A percentile compares a stretch with the other conserved stretches of the same genome.
These are phyloP conservation scores for Magnolia officinalis DNA, from an alignment of 164 flowering plant species.

Conservation along the genomic window DNA sequence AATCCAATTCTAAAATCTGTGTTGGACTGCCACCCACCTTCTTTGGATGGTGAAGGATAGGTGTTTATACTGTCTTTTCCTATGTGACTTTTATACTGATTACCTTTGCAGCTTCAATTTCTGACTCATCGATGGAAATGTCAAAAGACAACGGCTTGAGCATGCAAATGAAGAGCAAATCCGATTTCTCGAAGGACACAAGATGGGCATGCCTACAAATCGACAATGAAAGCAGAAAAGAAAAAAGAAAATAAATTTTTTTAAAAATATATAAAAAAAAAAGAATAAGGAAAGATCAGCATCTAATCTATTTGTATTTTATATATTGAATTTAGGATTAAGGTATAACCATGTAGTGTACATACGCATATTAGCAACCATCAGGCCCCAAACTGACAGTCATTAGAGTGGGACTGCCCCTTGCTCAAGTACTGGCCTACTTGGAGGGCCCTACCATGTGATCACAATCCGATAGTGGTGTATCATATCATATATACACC, in stretches of 20 bases:
- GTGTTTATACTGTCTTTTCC: not conserved
- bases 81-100: not conserved
- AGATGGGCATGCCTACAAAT: conserved; percentile 50
- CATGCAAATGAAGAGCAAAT: conserved; percentile 67
- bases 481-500: not conserved
- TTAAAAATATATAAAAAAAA: too few relatives aligned
- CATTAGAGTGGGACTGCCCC: too few relatives aligned
- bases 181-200: conserved; percentile 61
- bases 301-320: not conserved
- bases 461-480: not conserved
- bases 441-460: not conserved
- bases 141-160: conserved; percentile 51
- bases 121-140: conserved; percentile 49
- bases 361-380: too few relatives aligned
- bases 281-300: not conserved
- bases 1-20: too few relatives aligned
- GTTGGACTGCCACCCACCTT: not conserved
- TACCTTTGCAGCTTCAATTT: conserved; percentile 67
- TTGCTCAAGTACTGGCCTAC: not conserved
- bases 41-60: not conserved
- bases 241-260: too few relatives aligned
- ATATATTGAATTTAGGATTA: not conserved
- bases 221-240: not conserved
- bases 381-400: too few relatives aligned
- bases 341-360: too few relatives aligned